Evolutionary conservation across 371 early-diverging fungal species (phyloP), one percentile per base, ranked within the genome.

Genomic region (Mucor mucedo): DNA sequence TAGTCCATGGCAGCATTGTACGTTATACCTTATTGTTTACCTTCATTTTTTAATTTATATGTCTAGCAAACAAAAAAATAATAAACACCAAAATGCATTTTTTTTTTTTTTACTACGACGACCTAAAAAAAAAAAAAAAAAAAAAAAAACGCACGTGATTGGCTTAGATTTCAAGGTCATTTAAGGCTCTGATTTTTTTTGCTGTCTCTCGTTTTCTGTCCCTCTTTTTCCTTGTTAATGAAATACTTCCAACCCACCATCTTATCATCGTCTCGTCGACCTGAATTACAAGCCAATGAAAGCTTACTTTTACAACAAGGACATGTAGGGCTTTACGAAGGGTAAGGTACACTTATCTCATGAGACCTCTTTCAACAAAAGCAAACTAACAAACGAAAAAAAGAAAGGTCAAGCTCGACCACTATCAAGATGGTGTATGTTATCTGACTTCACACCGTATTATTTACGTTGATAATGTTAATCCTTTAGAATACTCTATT

Each of bases 381-480:
- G 60, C 86, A 50, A 78, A 80, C 5, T 74, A 85, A 27, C 89
- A 86, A 62, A 85, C 73, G 90, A 86, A 84, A 41, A 13, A 41
- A 56, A 78, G 86, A 41, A 84, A 84, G 54, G 49, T 63, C 4
- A 87, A 88, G 58, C 62, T 86, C 42, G 78, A 80, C 5, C 76
- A 85, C 21, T 89, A 85, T 65, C 89, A 92, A 66, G 84, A 87
- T 63, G 95, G 95, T 28, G 84, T 87, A 0, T 86, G 87, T 35
- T 92, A 92, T 58, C 73, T 91, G 63, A 93, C 95, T 2, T 78
- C 83, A 2, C 89, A 89, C 62, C 87, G 94, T 39, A 70, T 95
- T 38, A 73, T 94, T 30, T 95, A 92, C 75, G 87, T 95, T 11
- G 90, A 91, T 66, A 74, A 76, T 52, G 78, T 72, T 55, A 71